Evolutionary conservation across 179 eudicot species (phyloP), one percentile per base, ranked within the genome.

Genomic region (Carnegiea gigantea): DNA sequence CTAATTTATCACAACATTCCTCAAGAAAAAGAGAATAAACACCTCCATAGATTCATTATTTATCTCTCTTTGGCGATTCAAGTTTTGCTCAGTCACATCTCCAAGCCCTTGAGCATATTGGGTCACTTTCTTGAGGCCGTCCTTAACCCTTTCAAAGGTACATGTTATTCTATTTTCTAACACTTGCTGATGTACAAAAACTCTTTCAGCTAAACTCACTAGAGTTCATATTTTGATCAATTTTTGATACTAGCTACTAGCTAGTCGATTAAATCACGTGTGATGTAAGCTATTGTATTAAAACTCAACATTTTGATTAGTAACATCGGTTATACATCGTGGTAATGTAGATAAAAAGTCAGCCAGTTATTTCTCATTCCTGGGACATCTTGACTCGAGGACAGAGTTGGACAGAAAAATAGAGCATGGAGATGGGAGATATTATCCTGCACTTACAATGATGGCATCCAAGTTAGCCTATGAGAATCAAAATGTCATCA

Each of bases 391-490:
- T 24, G 88, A 85, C 67, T 33, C 48, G 0, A 85, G 88, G 21
- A 28, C 62, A 18, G 83, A 86, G 77, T 73, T 86, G 24, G 82
- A 86, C 51, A 73, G 77, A 77, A 81, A 83, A 1, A 80, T 86
- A 20, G 60, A 73, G 77, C 70, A 73, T 17, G 82, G 72, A 73
- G 85, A 86, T 70, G 73, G 81, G 0, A 80, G 83, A 80, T 86
- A 86, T 72, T 77, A 83, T 38, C 83, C 83, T 10, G 51, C 82
- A 77, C 83, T 83, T 77, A 53, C 85, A 20, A 80, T 85, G 83
- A 82, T 85, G 85, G 88, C 88, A 18, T 67, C 88, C 36, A 85
- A 85, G 62, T 67, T 85, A 43, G 85, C 79, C 28, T 85, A 85
- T 60, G 88, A 85, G 67, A 85, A 79, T 65, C 60, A 70, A 51